Evolutionary conservation across 441 rosid species (phyloP), one percentile per base, ranked within the genome.

Genomic region (Oxalis stricta): DNA sequence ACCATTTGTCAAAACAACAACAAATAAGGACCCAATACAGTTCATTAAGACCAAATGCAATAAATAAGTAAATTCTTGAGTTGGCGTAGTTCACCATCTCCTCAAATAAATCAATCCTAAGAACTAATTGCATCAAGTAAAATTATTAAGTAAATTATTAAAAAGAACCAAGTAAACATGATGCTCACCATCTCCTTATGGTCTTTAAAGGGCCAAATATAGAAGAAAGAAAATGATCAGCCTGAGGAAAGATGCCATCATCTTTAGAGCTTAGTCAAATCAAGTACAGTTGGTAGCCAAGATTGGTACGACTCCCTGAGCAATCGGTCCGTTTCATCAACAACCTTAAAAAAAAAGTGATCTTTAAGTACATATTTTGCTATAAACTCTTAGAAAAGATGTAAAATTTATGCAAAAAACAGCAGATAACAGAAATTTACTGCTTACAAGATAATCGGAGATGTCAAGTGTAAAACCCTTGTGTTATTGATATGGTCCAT

Each of bases 221-320:
- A 15, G 70, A 62, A 55, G 73, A 66, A 51, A 36, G 33, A 55
- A 53, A 58, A 9, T 53, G 34, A 29, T 46, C 39, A 33, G 50
- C 47, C 44, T 16, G 35, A 52, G 75, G 62, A 59, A 69, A 46
- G 31, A 58, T 42, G 56, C 60, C 63, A 41, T 66, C 66, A n/a
- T 61, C 49, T 41, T 55, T 50, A 37, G 75, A 26, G 22, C 52
- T n/a, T 53, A 48, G 91, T 75, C 46, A 68, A 52, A 45, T 77
- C 65, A 67, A 91, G 94, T 48, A 91, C 95, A 16, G 84, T 69
- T 24, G 95, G 95, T 58, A 91, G 77, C 99, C 99, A 91, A 1
- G 91, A 75, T 59, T 91, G 99, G 66, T 86, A 91, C 23, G 94
- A 66, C 59, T 91, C 99, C 59, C 96, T 79, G 40, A 83, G 95